These are phyloP conservation scores for Cryptococcus sp. DNA, from an alignment of 1,284 basidiomycete genomes.

Conservation along the genomic window DNA sequence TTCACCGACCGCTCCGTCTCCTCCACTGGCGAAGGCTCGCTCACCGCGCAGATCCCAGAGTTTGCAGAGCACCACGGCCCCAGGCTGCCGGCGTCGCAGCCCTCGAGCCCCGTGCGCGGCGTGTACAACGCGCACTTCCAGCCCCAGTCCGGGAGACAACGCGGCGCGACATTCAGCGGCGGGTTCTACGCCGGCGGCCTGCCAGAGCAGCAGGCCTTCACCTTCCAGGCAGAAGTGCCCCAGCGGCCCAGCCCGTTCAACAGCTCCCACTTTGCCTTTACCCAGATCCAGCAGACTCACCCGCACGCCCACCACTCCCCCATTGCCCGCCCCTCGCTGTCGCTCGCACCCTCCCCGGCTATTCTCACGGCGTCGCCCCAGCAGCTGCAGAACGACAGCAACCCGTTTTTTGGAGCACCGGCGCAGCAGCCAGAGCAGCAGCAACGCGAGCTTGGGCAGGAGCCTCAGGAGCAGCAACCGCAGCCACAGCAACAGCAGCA, in stretches of 20 bases:
- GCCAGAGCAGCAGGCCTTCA: background rate
- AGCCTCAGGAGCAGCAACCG: background rate
- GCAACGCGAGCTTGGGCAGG: background rate
- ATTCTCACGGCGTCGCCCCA: slow-evolving; percentile 23
- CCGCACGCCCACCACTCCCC: background rate
- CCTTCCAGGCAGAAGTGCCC: background rate
- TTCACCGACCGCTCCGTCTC: slow-evolving; percentile 13
- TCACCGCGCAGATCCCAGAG: slow-evolving; percentile 13
- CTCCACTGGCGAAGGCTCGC: slow-evolving; percentile 18
- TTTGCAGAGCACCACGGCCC: slow-evolving; percentile 10
- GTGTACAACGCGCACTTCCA: slow-evolving; percentile 26
- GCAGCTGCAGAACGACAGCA: slow-evolving; percentile 8
- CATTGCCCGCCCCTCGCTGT: slow-evolving; percentile 23
- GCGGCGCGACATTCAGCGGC: slow-evolving; percentile 45
- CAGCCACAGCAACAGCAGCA: background rate
- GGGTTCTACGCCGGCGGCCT: slow-evolving; percentile 15
- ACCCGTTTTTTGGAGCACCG: slow-evolving; percentile 8
- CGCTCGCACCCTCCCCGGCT: too few relatives aligned
- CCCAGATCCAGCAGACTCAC: background rate
- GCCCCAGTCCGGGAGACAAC: slow-evolving; percentile 29
- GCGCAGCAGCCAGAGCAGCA: background rate
- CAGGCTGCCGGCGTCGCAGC: slow-evolving; percentile 41
- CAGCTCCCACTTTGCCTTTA: slow-evolving; percentile 1
- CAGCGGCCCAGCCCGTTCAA: background rate
- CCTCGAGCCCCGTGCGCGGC: slow-evolving; percentile 37